Base-by-base conservation (phyloP, 768 basidiomycete genomes). In the Basidioascus undulatus region DNA sequence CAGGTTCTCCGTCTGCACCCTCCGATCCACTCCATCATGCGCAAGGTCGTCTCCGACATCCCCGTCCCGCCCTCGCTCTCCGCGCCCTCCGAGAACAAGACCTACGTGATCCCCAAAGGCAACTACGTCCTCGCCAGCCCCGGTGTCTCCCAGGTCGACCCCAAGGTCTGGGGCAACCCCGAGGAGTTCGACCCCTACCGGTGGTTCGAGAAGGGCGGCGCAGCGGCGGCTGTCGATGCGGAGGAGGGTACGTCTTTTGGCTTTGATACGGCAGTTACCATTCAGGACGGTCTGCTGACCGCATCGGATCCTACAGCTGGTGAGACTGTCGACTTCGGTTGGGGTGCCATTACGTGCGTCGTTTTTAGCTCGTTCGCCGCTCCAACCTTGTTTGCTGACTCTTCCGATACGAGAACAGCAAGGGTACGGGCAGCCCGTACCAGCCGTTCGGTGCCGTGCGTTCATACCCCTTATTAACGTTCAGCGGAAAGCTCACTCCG, bases 271-370 rank as follows among this genome's bases (percentile, higher is more conserved):
- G n/a, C n/a, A n/a, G n/a, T n/a, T n/a, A n/a, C n/a, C n/a, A n/a
- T n/a, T n/a, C n/a, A n/a, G n/a, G n/a, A n/a, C n/a, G n/a, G n/a
- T n/a, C n/a, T n/a, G n/a, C n/a, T n/a, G n/a, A n/a, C n/a, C n/a
- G n/a, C n/a, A n/a, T n/a, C n/a, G n/a, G n/a, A n/a, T n/a, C n/a
- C n/a, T n/a, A n/a, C 35, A 5, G 46, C 48, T 35, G 50, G 47
- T 16, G 82, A 89, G 59, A 86, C 86, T 64, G 65, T 96, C 45
- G 92, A 98, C 58, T 98, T 76, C 53, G 92, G 92, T 2, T 98
- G 82, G 57, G 92, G 53, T 33, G 55, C 51, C 15, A 47, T 25
- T 49, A 48, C 43, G 43, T n/a, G n/a, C n/a, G n/a, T n/a, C 25
- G 41, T 41, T 12, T 39, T 23, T 30, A 16, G 11, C 23, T 19